Conservation (phyloP, 1,284 basidiomycete genomes). For the Ganoderma leucocontextum region DNA sequence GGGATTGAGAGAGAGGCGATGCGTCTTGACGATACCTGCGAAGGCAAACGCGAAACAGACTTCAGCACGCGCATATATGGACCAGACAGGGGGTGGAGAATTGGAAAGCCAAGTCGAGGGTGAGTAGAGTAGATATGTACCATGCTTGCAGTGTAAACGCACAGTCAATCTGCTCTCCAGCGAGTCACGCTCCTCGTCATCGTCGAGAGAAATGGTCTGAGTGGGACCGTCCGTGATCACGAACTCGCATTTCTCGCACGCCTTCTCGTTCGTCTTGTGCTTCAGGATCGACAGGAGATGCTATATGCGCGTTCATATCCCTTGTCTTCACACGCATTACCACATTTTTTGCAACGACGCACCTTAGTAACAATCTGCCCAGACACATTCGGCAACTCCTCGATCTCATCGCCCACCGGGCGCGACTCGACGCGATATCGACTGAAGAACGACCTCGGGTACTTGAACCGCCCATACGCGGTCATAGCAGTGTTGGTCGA, state of each 20-base stretch:
- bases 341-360: constrained; percentile 21
- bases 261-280: constrained; percentile 76
- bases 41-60: neutral
- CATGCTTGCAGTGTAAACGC: constrained; percentile 82
- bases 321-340: no score
- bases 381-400: constrained; percentile 37
- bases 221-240: constrained; percentile 65
- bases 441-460: constrained; percentile 71
- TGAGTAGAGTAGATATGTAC: constrained; percentile 46
- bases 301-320: constrained; percentile 46
- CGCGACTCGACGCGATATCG: constrained; percentile 59
- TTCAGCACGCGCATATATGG: constrained; percentile 17
- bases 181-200: constrained; percentile 61
- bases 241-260: constrained; percentile 78
- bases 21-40: constrained; percentile 81
- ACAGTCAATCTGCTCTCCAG: constrained; percentile 77
- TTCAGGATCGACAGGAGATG: constrained; percentile 75
- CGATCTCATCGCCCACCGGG: constrained; percentile 21
- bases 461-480: constrained; percentile 83
- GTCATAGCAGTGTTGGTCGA: constrained; percentile 80
- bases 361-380: constrained; percentile 79
- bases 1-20: constrained; percentile 68
- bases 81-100: neutral
- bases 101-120: neutral
- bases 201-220: constrained; percentile 23